Evolutionary conservation across 106 monocot species (phyloP).

Genomic region (Acorus calamus): DNA sequence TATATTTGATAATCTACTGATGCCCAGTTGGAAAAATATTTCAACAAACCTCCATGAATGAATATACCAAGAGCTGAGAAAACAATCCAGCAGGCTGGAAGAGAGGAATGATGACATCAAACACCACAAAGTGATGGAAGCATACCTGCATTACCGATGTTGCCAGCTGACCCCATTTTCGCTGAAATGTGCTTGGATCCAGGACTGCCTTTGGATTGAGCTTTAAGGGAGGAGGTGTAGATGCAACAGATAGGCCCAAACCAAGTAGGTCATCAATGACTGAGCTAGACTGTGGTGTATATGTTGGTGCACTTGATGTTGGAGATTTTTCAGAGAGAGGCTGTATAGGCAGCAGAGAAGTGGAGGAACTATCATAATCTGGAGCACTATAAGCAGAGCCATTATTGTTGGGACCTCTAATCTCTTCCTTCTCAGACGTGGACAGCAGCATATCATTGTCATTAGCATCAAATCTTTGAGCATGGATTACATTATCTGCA

Average conservation of each 20-base stretch:
- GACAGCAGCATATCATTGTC: slow-evolving; percentile 84
- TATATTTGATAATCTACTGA: too few species aligned
- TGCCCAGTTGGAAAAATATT: too few species aligned
- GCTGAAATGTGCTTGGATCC: slow-evolving; percentile 86
- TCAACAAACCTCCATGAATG: too few species aligned
- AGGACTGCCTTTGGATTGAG: slow-evolving; percentile 73
- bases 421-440: slow-evolving; percentile 91
- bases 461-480: slow-evolving; percentile 59
- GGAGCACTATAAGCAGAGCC: slow-evolving; percentile 74
- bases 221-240: slow-evolving; percentile 42
- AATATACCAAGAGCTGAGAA: too few species aligned
- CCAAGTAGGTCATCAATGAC: slow-evolving; percentile 90
- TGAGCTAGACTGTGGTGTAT: slow-evolving; percentile 20
- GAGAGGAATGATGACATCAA: background rate
- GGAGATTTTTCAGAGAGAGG: slow-evolving; percentile 21
- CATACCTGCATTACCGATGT: slow-evolving; percentile 61
- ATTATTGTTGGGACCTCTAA: slow-evolving; percentile 25
- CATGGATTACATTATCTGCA: slow-evolving; percentile 34
- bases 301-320: slow-evolving; percentile 13
- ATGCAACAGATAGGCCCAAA: slow-evolving; percentile 37
- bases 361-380: slow-evolving; percentile 32
- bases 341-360: slow-evolving; percentile 20
- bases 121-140: background rate
- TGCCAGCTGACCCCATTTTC: slow-evolving; percentile 80
- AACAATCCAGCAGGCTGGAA: too few species aligned